Base-by-base conservation (phyloP, 257 asterid genomes). In the Solanum dulcamara region DNA sequence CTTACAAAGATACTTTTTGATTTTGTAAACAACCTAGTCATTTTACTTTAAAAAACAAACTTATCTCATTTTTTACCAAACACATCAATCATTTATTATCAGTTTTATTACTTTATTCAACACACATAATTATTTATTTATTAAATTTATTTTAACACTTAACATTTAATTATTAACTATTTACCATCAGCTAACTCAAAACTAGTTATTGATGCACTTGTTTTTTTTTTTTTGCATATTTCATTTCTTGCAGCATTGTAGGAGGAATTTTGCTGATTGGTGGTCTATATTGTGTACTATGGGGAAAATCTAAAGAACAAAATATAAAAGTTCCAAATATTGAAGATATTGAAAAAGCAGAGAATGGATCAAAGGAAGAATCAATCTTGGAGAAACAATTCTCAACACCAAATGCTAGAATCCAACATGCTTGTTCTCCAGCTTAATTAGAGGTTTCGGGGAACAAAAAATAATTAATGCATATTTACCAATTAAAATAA, bases 261-360 rank as follows among this genome's bases (percentile, higher is more conserved):
- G 99, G 99, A 86, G 98, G 91, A 68, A 3, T 91, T 22, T 32
- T 96, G 74, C 91, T 94, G n/a, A 92, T 94, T 60, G 92, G 94
- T 81, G 98, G 98, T 74, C 93, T 96, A 32, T 96, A 96, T 60
- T 88, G 89, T 84, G 98, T 94, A 64, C 80, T 94, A 13, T 96
- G 97, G 97, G 99, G 98, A 70, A 94, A 96, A 91, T 90, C 83
- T 1, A 91, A 86, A 87, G 99, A 96, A 88, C 92, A 91, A 66
- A 89, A 86, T 46, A 86, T 82, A 44, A 91, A 81, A 68, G 82
- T 75, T 57, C 81, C 87, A 17, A 70, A 74, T 74, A 84, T 17
- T 22, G 75, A 42, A 83, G 93, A 91, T 82, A 84, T 20, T 68
- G 94, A 93, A 84, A 90, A 93, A 75, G 89, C 86, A 22, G 68